Percentiles rank a stretch among this genome's conserved stretches.
Evolutionary conservation across 306 rosid genomes (phyloP).

Genomic region (Arachis stenosperma): DNA sequence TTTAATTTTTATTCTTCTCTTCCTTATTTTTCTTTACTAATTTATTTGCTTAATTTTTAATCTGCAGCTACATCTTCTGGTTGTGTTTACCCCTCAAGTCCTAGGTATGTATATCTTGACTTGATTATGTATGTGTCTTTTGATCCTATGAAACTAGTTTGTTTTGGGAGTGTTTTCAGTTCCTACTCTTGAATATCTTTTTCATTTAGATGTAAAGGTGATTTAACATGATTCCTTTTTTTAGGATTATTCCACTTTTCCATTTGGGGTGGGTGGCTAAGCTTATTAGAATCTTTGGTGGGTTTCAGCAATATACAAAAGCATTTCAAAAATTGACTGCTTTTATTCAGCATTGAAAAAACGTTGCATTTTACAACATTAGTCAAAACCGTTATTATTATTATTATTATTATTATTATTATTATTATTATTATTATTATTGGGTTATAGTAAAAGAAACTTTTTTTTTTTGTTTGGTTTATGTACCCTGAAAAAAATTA

Average conservation of each 20-base stretch:
- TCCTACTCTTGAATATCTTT: not conserved
- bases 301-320: not conserved
- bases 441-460: not conserved
- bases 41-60: conserved; percentile 5
- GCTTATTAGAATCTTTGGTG: not conserved
- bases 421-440: not conserved
- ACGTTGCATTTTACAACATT: not conserved
- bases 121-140: not conserved
- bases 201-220: not conserved
- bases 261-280: not conserved
- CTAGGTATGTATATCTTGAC: conserved; percentile 59
- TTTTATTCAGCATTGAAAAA: conserved; percentile 14
- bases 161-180: not conserved
- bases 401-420: too few relatives aligned
- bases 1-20: conserved; percentile 34
- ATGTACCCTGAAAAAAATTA: not conserved
- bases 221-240: conserved; percentile 20
- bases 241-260: not conserved
- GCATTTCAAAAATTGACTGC: conserved; percentile 14
- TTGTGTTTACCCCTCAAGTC: conserved; percentile 80
- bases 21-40: conserved; percentile 15
- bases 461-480: not conserved
- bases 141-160: not conserved
- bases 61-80: conserved; percentile 61
- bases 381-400: not conserved